phyloP scores from a whole-genome alignment of 2,329 filamentous ascomycete species.

The Penicillium sp. region DNA sequence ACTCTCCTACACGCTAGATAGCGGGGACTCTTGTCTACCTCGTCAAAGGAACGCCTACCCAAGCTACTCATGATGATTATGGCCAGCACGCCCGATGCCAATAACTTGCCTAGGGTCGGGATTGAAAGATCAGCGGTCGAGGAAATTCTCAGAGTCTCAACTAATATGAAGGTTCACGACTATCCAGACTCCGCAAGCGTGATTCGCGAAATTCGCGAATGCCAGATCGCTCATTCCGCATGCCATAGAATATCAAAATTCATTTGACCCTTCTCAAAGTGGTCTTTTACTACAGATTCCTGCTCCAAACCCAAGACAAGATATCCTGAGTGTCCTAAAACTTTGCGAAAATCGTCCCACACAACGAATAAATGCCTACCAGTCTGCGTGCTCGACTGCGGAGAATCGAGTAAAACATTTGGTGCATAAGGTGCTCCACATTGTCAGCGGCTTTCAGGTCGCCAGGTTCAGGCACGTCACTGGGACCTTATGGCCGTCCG shows the following conservation, averaged over 20 bases:
- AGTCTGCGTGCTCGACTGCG: slow-evolving; percentile 42
- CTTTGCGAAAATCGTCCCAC: neutral
- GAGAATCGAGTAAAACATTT: slow-evolving; percentile 2
- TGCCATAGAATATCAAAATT: slow-evolving; percentile 34
- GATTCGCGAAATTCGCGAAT: neutral
- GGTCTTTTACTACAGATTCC: slow-evolving; percentile 30
- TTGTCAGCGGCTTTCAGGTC: neutral
- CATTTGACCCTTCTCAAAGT: slow-evolving; percentile 25
- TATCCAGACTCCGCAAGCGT: neutral
- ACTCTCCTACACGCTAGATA: neutral
- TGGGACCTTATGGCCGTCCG: neutral
- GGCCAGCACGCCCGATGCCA: neutral
- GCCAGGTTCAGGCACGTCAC: neutral
- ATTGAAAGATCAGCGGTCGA: neutral
- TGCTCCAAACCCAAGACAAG: neutral
- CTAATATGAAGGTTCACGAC: neutral
- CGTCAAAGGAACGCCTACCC: neutral
- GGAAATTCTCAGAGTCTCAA: neutral
- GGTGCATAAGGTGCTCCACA: neutral
- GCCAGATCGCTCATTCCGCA: slow-evolving; percentile 47
- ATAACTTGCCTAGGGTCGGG: slow-evolving; percentile 2
- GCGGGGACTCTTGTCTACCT: neutral
- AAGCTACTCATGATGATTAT: neutral
- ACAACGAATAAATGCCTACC: slow-evolving; percentile 31
- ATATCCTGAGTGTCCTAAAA: slow-evolving; percentile 15